Percentiles rank a stretch among this genome's conserved stretches.
phyloP scores from a whole-genome alignment of 768 basidiomycete genomes.

The Fibroporia radiculosa region DNA sequence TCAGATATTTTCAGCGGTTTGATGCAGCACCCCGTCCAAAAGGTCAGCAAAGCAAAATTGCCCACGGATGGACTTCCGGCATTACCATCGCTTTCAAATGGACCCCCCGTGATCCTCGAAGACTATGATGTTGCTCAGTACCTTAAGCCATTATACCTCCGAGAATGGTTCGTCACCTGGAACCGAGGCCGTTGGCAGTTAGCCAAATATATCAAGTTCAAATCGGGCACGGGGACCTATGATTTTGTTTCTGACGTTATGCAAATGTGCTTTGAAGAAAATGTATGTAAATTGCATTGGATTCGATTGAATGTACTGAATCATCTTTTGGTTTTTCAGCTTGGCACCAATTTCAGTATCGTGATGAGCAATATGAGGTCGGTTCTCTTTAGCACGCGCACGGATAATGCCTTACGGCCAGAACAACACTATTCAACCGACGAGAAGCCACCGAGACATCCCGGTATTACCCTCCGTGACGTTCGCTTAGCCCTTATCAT shows the following conservation, averaged over 20 bases:
- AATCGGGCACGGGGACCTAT: no score
- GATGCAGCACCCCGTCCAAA: no score
- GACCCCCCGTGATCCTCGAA: no score
- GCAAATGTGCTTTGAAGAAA: no score
- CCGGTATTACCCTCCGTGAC: neutral
- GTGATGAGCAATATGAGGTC: neutral
- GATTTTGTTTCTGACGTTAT: no score
- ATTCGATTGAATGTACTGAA: neutral
- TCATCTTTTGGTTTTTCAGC: neutral
- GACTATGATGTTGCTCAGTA: neutral
- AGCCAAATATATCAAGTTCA: no score
- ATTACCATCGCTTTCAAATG: no score
- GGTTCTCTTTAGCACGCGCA: neutral
- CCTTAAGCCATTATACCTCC: neutral
- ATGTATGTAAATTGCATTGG: neutral
- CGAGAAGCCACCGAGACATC: neutral
- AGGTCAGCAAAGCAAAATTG: no score
- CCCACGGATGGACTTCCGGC: no score
- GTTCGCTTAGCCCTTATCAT: neutral
- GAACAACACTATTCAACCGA: neutral
- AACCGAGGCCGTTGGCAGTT: neutral
- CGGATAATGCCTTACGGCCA: neutral
- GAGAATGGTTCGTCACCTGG: neutral
- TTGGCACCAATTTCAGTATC: neutral
- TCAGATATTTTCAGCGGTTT: no score